Evolutionary conservation across 306 rosid genomes (phyloP), one percentile per base, ranked within the genome.

Genomic region (Adenanthera pavonina): DNA sequence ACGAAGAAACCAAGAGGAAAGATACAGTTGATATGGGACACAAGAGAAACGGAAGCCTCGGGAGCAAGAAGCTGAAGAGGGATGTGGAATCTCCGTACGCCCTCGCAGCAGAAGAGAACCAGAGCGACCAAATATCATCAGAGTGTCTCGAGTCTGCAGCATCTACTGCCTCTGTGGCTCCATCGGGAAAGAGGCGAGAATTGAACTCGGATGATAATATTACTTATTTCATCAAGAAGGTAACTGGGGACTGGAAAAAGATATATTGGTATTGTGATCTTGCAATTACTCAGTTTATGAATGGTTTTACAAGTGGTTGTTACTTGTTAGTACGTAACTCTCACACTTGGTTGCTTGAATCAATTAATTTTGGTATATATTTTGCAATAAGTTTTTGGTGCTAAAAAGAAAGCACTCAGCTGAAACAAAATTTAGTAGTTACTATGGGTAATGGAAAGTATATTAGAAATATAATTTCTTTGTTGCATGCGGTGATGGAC

Each of bases 211-310:
- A 79, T 74, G 96, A 91, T 57, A 78, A 71, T 57, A 41, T 95
- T 82, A 78, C 87, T 73, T 93, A 95, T 92, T 93, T 92, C 90
- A 86, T 91, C 46, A 86, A 84, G 36, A 92, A 90, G 98, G 99
- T 96, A 89, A 78, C 57, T 77, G 6, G 64, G 9, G 34, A 82
- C 19, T 57, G 19, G 44, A 11, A 44, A 19, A 1, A 14, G 16
- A n/a, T 49, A 46, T 51, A 36, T 43, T 9, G 30, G 53, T 41
- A 10, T 80, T 56, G 72, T 57, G 52, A 51, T 48, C 67, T 69
- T 68, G 74, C 67, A 59, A 59, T 75, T 6, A 16, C 30, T 14
- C 16, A 19, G 66, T 74, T 48, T 51, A 25, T 47, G 69, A 65
- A 35, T 66, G 34, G 62, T 56, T 81, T 60, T 19, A 72, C 7